Evolutionary conservation across 2,329 filamentous ascomycete species (phyloP).

Genomic region (Lasiodiplodia sp.): DNA sequence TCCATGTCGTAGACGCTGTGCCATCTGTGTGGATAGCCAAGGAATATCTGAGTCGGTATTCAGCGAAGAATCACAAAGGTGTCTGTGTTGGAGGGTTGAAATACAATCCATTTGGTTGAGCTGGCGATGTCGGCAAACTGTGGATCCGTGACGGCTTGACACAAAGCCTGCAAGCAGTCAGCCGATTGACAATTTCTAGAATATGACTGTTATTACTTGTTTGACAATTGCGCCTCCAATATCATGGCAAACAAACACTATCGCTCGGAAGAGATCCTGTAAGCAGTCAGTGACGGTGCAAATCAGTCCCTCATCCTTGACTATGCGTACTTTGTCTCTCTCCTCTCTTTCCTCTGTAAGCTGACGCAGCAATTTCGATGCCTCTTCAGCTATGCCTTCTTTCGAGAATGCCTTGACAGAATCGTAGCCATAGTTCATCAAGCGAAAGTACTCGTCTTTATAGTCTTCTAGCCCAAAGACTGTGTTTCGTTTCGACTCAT

Average conservation of each 20-base stretch:
- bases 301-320: neutral
- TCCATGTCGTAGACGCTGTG: neutral
- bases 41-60: neutral
- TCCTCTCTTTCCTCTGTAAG: neutral
- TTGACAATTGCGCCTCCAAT: slow-evolving; percentile 6
- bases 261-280: neutral
- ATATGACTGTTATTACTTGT: neutral
- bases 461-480: neutral
- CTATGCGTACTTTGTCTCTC: neutral
- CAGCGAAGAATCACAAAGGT: neutral
- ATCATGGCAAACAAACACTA: slow-evolving; percentile 11
- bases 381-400: neutral
- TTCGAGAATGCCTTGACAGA: neutral
- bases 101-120: neutral
- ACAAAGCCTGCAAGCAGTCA: neutral
- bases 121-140: neutral
- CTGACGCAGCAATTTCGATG: neutral
- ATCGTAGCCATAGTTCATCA: slow-evolving; percentile 4
- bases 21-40: neutral
- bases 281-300: neutral
- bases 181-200: neutral
- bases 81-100: neutral
- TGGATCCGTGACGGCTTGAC: neutral
- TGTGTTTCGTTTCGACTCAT: neutral
- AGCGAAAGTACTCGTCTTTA: neutral